Evolutionary conservation across 108 stramenopile species (phyloP), one percentile per base, ranked within the genome.

Genomic region (Heterococcus sp.): DNA sequence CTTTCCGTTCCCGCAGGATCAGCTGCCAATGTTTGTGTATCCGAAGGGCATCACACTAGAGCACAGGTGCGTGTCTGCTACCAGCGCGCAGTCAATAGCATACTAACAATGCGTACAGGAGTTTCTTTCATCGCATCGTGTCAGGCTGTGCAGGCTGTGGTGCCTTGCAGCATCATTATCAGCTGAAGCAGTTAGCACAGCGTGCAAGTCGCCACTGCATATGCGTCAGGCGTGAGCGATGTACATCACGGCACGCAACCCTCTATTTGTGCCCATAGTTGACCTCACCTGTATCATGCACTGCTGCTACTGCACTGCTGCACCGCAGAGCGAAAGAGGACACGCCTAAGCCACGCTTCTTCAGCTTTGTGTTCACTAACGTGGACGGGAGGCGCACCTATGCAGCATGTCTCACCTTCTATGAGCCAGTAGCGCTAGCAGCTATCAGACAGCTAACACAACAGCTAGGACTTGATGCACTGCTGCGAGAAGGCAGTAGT

Each of bases 1-100:
- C 35, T 71, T 71, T 71, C 71, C 29, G 2, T 35, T 82, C n/a
- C 81, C 81, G 27, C 28, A 30, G 2, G 71, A 84, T 65, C 85
- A 87, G 84, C 85, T 87, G 1, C 87, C 87, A 31, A 87, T 87
- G 87, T 87, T 87, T 33, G 83, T 86, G 3, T 87, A 86, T 77
- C 87, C 87, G 0, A 75, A 84, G 38, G 85, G 74, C n/a, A 28
- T 82, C 21, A 58, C 32, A 32, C 73, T 82, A 2, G 30, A 63
- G 73, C 30, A 38, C 67, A 28, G 63, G 5, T 31, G 32, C 66
- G 46, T 58, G 46, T n/a, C n/a, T n/a, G n/a, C n/a, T n/a, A n/a
- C n/a, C n/a, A n/a, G n/a, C n/a, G n/a, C n/a, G n/a, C n/a, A n/a
- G n/a, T n/a, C n/a, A n/a, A n/a, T n/a, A n/a, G n/a, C n/a, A n/a